phyloP scores from a whole-genome alignment of 805 yeast genomes.

The Metschnikowia kofuensis region DNA sequence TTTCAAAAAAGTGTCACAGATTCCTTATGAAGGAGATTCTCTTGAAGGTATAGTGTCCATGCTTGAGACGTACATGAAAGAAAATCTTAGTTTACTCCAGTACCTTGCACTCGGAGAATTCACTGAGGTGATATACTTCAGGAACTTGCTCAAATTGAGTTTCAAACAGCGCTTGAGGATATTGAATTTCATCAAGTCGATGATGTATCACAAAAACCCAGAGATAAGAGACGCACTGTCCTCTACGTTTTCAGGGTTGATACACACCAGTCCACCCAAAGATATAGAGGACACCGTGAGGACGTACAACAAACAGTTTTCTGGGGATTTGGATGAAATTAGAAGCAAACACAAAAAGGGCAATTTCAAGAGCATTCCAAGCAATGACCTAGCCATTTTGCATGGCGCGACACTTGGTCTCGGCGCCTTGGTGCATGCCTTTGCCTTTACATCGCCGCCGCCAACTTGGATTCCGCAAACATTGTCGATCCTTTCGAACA shows the following conservation, averaged over 20 bases:
- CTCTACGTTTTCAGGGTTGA: constrained; percentile 70
- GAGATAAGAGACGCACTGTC: constrained; percentile 78
- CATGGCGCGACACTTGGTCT: constrained; percentile 90
- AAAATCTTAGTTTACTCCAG: constrained; percentile 45
- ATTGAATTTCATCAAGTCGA: constrained; percentile 47
- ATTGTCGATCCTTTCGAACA: constrained; percentile 64
- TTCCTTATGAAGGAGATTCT: constrained; percentile 24
- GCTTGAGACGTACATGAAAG: constrained; percentile 36
- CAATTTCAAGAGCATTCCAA: constrained; percentile 34
- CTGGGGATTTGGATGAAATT: constrained; percentile 37
- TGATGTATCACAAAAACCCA: constrained; percentile 60
- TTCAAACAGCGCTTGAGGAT: constrained; percentile 46
- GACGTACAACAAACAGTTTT: constrained; percentile 31
- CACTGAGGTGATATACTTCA: constrained; percentile 66
- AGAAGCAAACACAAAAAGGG: constrained; percentile 39
- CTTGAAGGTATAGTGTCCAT: constrained; percentile 31
- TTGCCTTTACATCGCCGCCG: constrained; percentile 87
- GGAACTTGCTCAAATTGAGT: constrained; percentile 57
- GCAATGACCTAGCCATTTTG: constrained; percentile 44
- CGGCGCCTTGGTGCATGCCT: constrained; percentile 85
- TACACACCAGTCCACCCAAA: constrained; percentile 58
- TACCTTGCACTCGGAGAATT: constrained; percentile 63
- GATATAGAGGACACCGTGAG: constrained; percentile 43
- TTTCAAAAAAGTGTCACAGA: constrained; percentile 44
- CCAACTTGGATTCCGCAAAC: constrained; percentile 85